Evolutionary conservation across 352 stramenopile genomes (phyloP), one percentile per base, ranked within the genome.

Genomic region (Blastocystis sp.): DNA sequence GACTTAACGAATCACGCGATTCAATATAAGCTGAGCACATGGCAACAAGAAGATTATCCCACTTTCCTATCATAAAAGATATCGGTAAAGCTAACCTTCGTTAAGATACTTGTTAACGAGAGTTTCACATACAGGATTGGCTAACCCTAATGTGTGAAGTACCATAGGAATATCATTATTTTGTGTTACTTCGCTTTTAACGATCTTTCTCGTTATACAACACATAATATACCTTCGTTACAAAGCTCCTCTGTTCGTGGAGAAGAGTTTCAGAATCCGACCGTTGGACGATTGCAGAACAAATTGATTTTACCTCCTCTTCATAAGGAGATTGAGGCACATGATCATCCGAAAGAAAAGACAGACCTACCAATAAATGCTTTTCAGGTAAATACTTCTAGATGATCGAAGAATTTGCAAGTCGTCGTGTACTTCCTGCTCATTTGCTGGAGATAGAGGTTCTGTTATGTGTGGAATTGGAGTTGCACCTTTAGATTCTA

Each of bases 101-200:
- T 45, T 18, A 5, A 85, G 47, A 24, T 85, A 85, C 41, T 85
- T 85, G n/a, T 68, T 66, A 3, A 85, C 45, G 2, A 85, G 30
- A n/a, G 50, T 20, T 45, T 85, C 73, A 34, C 34, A 78, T 3
- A 78, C 66, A 34, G 66, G 66, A 26, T 78, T 78, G 30, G 66
- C n/a, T 53, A 78, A 30, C 3, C 66, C 66, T 26, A 78, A 37
- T 16, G 34, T 78, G 24, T 20, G 11, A 59, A 78, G 50, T 39
- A 78, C 66, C 16, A 78, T 18, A n/a, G 13, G 50, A n/a, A 59
- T 59, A n/a, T 59, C 50, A n/a, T 59, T 59, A n/a, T 59, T 59
- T 1, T 59, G 13, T 13, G 13, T n/a, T 13, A 59, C 50, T 13
- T 59, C 50, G 50, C 50, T 59, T n/a, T 59, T n/a, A n/a, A 59